Conservation (phyloP, 345 rosid genomes). For the Anacardium occidentale region DNA sequence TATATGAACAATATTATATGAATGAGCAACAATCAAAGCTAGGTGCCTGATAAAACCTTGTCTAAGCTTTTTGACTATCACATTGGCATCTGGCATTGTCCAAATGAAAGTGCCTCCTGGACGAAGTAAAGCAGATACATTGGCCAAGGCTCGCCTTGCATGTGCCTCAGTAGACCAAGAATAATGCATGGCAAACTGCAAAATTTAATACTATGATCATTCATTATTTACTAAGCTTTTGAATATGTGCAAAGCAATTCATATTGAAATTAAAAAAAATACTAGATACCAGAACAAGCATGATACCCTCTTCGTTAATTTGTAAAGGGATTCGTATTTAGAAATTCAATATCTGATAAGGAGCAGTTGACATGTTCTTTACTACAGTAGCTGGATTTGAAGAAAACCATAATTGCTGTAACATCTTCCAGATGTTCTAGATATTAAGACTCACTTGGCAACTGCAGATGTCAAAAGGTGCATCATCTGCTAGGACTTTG, state of each 20-base stretch:
- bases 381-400: neutral
- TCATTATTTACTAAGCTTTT: constrained; percentile 21
- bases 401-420: neutral
- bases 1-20: neutral
- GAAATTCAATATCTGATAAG: neutral
- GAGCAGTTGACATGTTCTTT: neutral
- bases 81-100: constrained; percentile 99
- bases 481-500: constrained; percentile 85
- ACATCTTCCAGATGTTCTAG: neutral
- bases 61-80: constrained; percentile 79
- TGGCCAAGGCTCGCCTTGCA: constrained; percentile 89
- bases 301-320: neutral
- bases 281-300: neutral
- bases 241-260: constrained; percentile 2
- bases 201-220: constrained; percentile 14
- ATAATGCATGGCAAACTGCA: constrained; percentile 96
- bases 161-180: constrained; percentile 96
- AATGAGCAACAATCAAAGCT: neutral
- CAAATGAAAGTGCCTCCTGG: constrained; percentile 94
- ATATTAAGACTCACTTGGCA: constrained; percentile 64
- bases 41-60: constrained; percentile 50
- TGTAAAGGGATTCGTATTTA: neutral
- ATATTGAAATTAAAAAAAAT: neutral
- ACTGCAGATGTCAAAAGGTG: constrained; percentile 93
- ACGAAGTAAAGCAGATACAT: constrained; percentile 89